Evolutionary conservation across 306 rosid species (phyloP).

Genomic region (Cucumis cinereus): DNA sequence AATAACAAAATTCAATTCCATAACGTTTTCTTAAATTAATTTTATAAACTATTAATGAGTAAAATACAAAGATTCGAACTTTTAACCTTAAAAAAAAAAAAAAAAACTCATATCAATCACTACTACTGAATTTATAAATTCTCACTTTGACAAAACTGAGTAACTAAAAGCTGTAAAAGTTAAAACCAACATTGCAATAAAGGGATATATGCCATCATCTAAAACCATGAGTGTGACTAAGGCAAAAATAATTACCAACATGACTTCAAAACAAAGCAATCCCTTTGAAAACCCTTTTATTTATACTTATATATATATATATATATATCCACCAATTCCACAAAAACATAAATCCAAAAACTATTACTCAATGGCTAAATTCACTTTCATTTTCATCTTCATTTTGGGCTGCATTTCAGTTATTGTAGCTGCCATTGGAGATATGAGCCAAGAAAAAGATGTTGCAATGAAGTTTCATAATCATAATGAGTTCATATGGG

Average conservation of each 20-base stretch:
- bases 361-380: neutral
- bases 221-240: neutral
- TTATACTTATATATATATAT: no score
- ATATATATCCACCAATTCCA: neutral
- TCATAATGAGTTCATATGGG: neutral
- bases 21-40: no score
- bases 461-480: neutral
- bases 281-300: neutral
- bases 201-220: neutral
- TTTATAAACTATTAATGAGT: no score
- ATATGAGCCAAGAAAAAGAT: neutral
- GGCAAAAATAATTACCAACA: neutral
- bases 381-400: neutral
- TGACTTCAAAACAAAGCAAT: constrained; percentile 7
- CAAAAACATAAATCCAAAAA: neutral
- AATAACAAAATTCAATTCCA: no score
- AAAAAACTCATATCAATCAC: no score
- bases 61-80: no score
- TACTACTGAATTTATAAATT: no score
- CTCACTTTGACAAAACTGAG: no score
- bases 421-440: neutral
- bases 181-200: neutral
- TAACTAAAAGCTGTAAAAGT: neutral
- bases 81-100: no score
- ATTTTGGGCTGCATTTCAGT: neutral